phyloP scores from a whole-genome alignment of 805 yeast species.

The Danielia reshetovae region DNA sequence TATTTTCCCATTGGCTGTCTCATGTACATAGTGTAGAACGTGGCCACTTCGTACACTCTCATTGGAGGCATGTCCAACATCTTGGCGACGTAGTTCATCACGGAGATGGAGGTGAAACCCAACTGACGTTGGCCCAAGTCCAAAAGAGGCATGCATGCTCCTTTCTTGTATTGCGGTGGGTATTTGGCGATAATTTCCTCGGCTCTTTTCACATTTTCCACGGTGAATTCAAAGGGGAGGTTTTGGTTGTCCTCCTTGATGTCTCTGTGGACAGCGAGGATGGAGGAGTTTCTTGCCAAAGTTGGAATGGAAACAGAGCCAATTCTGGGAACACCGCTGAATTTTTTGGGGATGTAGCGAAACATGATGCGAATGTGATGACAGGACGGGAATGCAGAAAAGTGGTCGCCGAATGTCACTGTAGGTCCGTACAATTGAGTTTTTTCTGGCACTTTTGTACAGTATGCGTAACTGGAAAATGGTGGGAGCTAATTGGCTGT shows the following conservation, averaged over 20 bases:
- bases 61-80: conserved; percentile 85
- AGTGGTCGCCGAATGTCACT: too few species aligned
- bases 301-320: too few species aligned
- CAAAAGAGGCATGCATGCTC: conserved; percentile 82
- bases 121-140: conserved; percentile 85
- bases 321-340: conserved; percentile 6
- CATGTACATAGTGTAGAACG: conserved; percentile 89
- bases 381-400: background rate
- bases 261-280: conserved; percentile 68
- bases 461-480: conserved; percentile 15
- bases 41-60: conserved; percentile 92
- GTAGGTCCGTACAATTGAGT: too few species aligned
- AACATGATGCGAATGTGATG: conserved; percentile 16
- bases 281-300: conserved; percentile 37
- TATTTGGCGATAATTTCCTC: conserved; percentile 70
- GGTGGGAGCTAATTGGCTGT: conserved; percentile 14
- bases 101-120: conserved; percentile 82
- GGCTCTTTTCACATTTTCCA: conserved; percentile 66
- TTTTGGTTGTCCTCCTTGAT: conserved; percentile 61
- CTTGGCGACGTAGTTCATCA: conserved; percentile 87
- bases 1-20: conserved; percentile 83
- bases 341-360: conserved; percentile 17
- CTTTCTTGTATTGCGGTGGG: conserved; percentile 83
- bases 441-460: conserved; percentile 2
- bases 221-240: conserved; percentile 67